Conservation (phyloP, 257 asterid species). For the Nicotiana tomentosiformis region DNA sequence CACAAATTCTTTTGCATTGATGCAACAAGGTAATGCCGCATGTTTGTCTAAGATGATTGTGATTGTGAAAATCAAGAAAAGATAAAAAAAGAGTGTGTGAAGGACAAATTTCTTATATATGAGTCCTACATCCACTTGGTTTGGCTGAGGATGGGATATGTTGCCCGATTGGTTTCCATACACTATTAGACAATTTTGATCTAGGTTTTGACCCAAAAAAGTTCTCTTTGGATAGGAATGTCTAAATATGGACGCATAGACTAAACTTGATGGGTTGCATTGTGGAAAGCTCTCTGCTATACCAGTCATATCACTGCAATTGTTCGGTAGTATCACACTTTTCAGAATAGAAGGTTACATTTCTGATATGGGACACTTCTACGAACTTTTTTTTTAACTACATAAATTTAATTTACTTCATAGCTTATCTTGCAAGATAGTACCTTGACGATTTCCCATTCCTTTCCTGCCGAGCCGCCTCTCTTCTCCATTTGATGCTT, state of each 20-base stretch:
- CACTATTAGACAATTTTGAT: neutral
- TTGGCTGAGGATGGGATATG: neutral
- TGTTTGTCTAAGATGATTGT: neutral
- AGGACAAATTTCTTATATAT: neutral
- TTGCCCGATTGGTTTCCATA: neutral
- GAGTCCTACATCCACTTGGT: neutral
- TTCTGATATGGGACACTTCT: no score
- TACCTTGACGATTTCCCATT: no score
- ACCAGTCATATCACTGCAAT: neutral
- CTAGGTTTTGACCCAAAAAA: slow-evolving; percentile 4
- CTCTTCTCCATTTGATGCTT: no score
- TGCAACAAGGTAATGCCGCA: slow-evolving; percentile 51
- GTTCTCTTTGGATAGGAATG: neutral
- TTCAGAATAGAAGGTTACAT: neutral
- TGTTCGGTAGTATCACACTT: neutral
- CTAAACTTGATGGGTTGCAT: neutral
- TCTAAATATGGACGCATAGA: neutral
- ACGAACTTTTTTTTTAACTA: no score
- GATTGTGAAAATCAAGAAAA: neutral
- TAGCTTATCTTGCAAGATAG: no score
- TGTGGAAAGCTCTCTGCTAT: neutral
- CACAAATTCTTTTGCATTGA: slow-evolving; percentile 66
- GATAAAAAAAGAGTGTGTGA: neutral
- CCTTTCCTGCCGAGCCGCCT: no score
- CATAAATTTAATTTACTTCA: no score